phyloP scores from a whole-genome alignment of 1,284 basidiomycete genomes.

The Leccinum fallax region DNA sequence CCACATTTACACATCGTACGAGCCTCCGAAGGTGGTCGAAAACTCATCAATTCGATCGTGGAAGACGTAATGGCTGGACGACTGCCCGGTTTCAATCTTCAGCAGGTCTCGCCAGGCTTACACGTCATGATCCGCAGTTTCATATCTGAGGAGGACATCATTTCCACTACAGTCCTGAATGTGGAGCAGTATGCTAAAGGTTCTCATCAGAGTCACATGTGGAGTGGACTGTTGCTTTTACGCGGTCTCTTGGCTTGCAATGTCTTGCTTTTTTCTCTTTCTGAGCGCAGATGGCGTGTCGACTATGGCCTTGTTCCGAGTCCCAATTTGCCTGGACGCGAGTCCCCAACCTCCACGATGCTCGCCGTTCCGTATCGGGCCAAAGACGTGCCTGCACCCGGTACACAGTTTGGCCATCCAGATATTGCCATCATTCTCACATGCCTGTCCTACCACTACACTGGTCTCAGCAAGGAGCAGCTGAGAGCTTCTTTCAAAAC shows the following conservation, averaged over 20 bases:
- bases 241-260: conserved; percentile 49
- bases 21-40: too few species aligned
- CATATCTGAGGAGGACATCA: conserved; percentile 17
- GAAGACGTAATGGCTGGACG: too few species aligned
- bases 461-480: conserved; percentile 44
- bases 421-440: conserved; percentile 52
- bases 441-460: conserved; percentile 54
- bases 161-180: conserved; percentile 16
- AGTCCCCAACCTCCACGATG: conserved; percentile 26
- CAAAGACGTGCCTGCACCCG: conserved; percentile 49
- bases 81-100: too few species aligned
- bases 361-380: conserved; percentile 57
- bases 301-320: conserved; percentile 46
- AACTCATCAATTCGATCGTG: too few species aligned
- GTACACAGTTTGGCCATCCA: conserved; percentile 59
- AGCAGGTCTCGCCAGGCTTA: too few species aligned
- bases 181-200: conserved; percentile 18
- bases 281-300: background rate
- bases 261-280: background rate
- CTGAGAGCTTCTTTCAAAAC: conserved; percentile 42
- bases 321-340: too few species aligned
- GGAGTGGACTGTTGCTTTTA: conserved; percentile 43
- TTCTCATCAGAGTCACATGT: conserved; percentile 20
- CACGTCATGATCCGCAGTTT: too few species aligned
- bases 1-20: too few species aligned